phyloP scores from a whole-genome alignment of 805 yeast species.

The Yueomyces sp. region DNA sequence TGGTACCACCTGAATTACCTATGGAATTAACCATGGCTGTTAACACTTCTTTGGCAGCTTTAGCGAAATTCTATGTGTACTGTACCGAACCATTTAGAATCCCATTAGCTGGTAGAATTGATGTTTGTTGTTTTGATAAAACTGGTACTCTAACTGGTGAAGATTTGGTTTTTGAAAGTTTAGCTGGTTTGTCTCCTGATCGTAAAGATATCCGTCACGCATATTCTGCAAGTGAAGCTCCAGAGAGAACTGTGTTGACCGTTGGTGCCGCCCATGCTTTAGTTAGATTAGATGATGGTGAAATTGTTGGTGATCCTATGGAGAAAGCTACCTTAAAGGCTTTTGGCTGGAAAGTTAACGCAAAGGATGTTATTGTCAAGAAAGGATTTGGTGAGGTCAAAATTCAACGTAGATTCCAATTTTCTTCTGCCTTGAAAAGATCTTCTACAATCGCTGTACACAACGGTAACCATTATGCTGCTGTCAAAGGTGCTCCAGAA shows the following conservation, averaged over 20 bases:
- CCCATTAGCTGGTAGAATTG: constrained; percentile 94
- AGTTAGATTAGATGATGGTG: constrained; percentile 90
- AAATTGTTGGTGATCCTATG: constrained; percentile 98
- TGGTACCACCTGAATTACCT: constrained; percentile 97
- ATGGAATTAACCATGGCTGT: constrained; percentile 99
- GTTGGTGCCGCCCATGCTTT: constrained; percentile 95
- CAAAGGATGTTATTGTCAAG: constrained; percentile 56
- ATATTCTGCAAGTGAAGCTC: constrained; percentile 43
- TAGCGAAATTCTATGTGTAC: constrained; percentile 76
- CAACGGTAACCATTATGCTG: constrained; percentile 48
- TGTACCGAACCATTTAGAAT: constrained; percentile 98
- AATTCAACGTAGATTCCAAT: constrained; percentile 89
- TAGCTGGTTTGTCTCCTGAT: constrained; percentile 58
- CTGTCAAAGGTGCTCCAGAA: constrained; percentile 98
- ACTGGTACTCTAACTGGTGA: constrained; percentile 98
- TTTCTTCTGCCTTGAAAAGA: constrained; percentile 89
- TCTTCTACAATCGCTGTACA: constrained; percentile 72
- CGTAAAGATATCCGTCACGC: constrained; percentile 40
- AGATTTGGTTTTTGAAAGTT: constrained; percentile 89
- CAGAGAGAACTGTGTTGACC: constrained; percentile 52
- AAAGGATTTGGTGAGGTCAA: constrained; percentile 34
- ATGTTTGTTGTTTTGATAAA: constrained; percentile 96
- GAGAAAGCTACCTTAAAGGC: constrained; percentile 91
- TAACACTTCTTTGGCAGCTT: constrained; percentile 76
- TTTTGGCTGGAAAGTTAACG: constrained; percentile 71